phyloP scores from a whole-genome alignment of 768 basidiomycete genomes.

The Xanthoconium purpureum region DNA sequence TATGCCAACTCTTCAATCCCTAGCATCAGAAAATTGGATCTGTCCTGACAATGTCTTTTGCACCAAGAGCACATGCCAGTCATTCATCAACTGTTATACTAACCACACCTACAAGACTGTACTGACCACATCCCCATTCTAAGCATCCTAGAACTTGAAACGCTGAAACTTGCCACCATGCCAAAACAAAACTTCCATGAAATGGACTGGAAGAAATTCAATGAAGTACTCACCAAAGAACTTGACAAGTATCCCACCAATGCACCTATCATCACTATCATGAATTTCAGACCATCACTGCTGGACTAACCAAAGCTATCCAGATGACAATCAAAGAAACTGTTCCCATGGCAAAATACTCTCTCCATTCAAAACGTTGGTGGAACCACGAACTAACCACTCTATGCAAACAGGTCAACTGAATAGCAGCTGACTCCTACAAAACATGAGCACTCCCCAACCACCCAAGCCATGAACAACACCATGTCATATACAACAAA shows the following conservation, averaged over 20 bases:
- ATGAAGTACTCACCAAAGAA: neutral
- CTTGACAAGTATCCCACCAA: neutral
- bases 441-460: neutral
- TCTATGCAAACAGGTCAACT: neutral
- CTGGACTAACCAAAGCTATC: neutral
- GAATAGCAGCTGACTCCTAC: no score
- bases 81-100: neutral
- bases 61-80: neutral
- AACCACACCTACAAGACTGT: accelerated
- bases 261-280: no score
- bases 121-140: slow-evolving; percentile 17
- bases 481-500: neutral
- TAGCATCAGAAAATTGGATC: slow-evolving; percentile 28
- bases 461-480: neutral
- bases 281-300: no score
- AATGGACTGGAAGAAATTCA: neutral
- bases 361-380: neutral
- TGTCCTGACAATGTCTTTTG: slow-evolving; percentile 12
- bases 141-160: neutral
- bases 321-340: neutral
- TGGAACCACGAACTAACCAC: neutral
- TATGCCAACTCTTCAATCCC: slow-evolving; percentile 34
- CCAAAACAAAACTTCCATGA: neutral
- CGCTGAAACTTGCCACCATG: neutral
- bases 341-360: neutral